phyloP scores from a whole-genome alignment of 1,284 basidiomycete genomes.

The Gomphus bonarii region DNA sequence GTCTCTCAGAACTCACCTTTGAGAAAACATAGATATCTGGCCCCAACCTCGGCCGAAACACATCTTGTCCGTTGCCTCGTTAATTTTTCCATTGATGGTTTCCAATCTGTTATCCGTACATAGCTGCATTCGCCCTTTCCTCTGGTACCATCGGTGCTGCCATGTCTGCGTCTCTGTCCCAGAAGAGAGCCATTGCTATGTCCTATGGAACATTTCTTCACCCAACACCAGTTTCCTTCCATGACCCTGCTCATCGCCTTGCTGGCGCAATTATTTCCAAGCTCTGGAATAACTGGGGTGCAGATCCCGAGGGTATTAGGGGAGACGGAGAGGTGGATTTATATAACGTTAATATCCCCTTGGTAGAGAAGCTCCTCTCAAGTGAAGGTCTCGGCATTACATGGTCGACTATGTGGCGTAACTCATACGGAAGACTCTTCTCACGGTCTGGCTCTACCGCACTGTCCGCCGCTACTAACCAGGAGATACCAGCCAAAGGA shows the following conservation, averaged over 20 bases:
- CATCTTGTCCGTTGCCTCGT: constrained; percentile 40
- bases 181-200: constrained; percentile 62
- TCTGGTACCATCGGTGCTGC: constrained; percentile 90
- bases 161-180: constrained; percentile 67
- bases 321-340: constrained; percentile 57
- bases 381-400: constrained; percentile 48
- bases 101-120: constrained; percentile 11
- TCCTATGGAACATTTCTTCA: constrained; percentile 76
- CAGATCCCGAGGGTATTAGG: constrained; percentile 46
- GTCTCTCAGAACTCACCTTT: neutral
- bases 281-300: constrained; percentile 77
- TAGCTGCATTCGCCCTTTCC: constrained; percentile 77
- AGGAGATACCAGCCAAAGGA: constrained; percentile 25
- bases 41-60: constrained; percentile 74
- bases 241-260: constrained; percentile 62
- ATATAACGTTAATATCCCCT: constrained; percentile 75
- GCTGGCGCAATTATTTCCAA: constrained; percentile 57
- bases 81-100: neutral
- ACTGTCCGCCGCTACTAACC: constrained; percentile 13
- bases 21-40: constrained; percentile 48
- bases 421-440: constrained; percentile 68
- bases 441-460: constrained; percentile 28
- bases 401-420: constrained; percentile 73
- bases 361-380: constrained; percentile 49
- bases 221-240: constrained; percentile 50